Evolutionary conservation across 31 red algal species (phyloP).

Genomic region (Asparagopsis taxiformis): DNA sequence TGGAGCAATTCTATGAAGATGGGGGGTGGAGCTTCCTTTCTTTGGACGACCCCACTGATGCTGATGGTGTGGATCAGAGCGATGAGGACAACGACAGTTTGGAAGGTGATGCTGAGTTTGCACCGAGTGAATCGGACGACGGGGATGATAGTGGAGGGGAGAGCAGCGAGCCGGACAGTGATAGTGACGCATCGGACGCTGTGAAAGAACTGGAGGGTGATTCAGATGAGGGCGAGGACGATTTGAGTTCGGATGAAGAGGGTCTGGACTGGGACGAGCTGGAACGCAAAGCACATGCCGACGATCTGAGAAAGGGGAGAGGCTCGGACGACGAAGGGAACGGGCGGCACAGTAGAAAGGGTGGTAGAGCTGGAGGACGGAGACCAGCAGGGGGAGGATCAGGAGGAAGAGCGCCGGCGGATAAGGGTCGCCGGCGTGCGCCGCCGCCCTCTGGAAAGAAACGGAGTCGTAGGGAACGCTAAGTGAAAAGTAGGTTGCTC

Average conservation of each 20-base stretch:
- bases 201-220: conserved; percentile 67
- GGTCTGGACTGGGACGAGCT: conserved; percentile 91
- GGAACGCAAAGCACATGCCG: conserved; percentile 67
- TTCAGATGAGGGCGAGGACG: conserved; percentile 84
- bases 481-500: no score
- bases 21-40: conserved; percentile 93
- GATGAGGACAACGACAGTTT: conserved; percentile 62
- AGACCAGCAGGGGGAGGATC: background rate
- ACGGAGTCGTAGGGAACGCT: conserved; percentile 32
- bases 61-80: conserved; percentile 33
- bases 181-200: conserved; percentile 50
- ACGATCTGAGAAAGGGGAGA: conserved; percentile 46
- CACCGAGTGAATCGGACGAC: conserved; percentile 20
- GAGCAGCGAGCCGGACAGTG: conserved; percentile 51
- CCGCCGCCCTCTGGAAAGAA: conserved; percentile 7
- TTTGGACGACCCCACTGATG: conserved; percentile 21
- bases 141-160: conserved; percentile 51
- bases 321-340: conserved; percentile 50
- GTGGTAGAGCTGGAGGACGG: conserved; percentile 3
- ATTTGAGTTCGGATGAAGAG: conserved; percentile 90
- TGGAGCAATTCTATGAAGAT: conserved; percentile 80
- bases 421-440: no score
- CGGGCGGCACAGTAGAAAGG: conserved; percentile 20
- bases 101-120: conserved; percentile 57
- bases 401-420: no score